phyloP scores from a whole-genome alignment of 371 early-diverging fungal species.

The Mucor saturninus region DNA sequence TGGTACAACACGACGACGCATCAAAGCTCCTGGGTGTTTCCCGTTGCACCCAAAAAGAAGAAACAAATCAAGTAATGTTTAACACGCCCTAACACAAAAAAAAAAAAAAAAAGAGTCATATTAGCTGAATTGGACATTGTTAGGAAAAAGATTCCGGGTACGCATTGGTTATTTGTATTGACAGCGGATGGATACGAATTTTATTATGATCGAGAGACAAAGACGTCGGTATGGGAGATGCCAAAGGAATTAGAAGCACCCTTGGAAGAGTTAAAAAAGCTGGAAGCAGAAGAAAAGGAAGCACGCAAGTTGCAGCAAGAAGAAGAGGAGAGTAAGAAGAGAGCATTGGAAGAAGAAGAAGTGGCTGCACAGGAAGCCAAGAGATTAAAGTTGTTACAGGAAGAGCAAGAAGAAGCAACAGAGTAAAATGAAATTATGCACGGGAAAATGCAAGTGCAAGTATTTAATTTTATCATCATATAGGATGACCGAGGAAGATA shows the following conservation, averaged over 20 bases:
- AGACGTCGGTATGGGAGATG: conserved; percentile 73
- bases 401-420: conserved; percentile 17
- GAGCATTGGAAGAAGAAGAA: conserved; percentile 12
- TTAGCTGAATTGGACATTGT: not conserved
- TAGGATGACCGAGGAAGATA: conserved; percentile 77
- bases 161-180: conserved; percentile 75
- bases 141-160: conserved; percentile 71
- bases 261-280: conserved; percentile 42
- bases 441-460: conserved; percentile 18
- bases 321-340: conserved; percentile 37
- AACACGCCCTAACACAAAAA: too few species aligned
- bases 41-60: conserved; percentile 37
- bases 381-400: conserved; percentile 16
- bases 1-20: conserved; percentile 63
- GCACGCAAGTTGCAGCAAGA: conserved; percentile 17
- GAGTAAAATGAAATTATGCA: conserved; percentile 13
- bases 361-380: conserved; percentile 37
- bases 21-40: conserved; percentile 62
- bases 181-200: conserved; percentile 79
- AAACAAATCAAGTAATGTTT: conserved; percentile 36
- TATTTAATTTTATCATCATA: not conserved
- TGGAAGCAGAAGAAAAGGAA: conserved; percentile 29
- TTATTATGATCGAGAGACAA: conserved; percentile 73
- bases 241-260: conserved; percentile 57
- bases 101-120: conserved; percentile 17